Evolutionary conservation across 2,329 filamentous ascomycete genomes (phyloP).

Genomic region (Sporothrix mexicana): DNA sequence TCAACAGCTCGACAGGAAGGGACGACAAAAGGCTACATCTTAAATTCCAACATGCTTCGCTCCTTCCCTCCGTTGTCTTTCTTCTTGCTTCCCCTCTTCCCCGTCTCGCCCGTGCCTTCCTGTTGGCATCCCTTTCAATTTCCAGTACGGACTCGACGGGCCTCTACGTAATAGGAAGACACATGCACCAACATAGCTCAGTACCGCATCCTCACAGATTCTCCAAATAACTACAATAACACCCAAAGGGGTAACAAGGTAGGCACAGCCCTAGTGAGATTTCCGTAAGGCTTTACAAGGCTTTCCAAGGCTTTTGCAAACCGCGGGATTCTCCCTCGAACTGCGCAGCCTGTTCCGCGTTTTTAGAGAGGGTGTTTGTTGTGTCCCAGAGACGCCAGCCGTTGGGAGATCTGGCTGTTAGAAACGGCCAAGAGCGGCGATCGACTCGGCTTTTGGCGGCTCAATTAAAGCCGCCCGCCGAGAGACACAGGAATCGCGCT

Average conservation of each 20-base stretch:
- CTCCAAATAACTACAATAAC: not conserved
- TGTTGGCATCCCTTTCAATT: too few species aligned
- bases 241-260: not conserved
- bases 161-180: slow-evolving; percentile 21
- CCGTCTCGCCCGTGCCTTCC: not conserved
- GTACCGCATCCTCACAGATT: not conserved
- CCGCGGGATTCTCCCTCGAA: not conserved
- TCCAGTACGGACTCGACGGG: not conserved
- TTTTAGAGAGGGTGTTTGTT: not conserved
- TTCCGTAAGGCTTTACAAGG: too few species aligned
- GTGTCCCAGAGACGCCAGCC: too few species aligned
- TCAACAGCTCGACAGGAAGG: not conserved
- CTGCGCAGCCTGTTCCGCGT: slow-evolving; percentile 17
- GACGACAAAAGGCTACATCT: slow-evolving; percentile 2
- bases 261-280: not conserved
- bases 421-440: slow-evolving; percentile 13
- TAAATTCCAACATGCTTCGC: not conserved
- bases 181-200: not conserved
- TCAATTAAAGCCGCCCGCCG: slow-evolving; percentile 26
- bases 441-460: slow-evolving; percentile 29
- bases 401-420: not conserved
- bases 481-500: not conserved
- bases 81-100: not conserved
- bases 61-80: not conserved
- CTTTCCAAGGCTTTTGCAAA: not conserved